Base-by-base conservation (phyloP, 2,329 filamentous ascomycete genomes). In the Westerdykella aurantiaca region DNA sequence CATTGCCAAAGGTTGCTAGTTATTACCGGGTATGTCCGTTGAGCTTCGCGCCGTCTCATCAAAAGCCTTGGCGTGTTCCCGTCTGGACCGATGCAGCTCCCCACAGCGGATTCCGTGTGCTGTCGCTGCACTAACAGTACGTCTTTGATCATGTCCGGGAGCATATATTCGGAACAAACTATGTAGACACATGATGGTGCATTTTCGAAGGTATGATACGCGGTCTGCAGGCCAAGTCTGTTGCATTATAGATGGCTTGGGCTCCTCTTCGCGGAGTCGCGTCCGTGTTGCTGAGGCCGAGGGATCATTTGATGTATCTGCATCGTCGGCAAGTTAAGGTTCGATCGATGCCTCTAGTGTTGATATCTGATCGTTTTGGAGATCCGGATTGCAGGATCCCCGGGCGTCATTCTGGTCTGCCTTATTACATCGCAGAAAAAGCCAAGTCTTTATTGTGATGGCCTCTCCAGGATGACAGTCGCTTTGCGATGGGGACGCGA, bases 1-100 rank as follows among this genome's bases (percentile, higher is more conserved):
- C 37, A 21, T 21, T 21, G 18, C 18, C 18, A 21, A 21, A 21
- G 12, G 13, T 21, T 21, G 18, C 18, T 21, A 21, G 18, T 21
- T 21, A 21, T 21, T 21, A 21, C 6, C 18, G 51, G 46, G 40
- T 42, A 37, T 9, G 33, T 60, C 34, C 56, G 52, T 50, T n/a
- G 22, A 22, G 18, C 18, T 21, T 21, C 18, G 18, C 18, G 3
- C 18, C 18, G 6, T 6, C 3, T 21, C n/a, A n/a, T n/a, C n/a
- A n/a, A n/a, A n/a, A n/a, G n/a, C n/a, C n/a, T n/a, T n/a, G n/a
- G n/a, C n/a, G n/a, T n/a, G n/a, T n/a, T n/a, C n/a, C n/a, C n/a
- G n/a, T n/a, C n/a, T n/a, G n/a, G n/a, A n/a, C n/a, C n/a, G n/a
- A n/a, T n/a, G n/a, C n/a, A n/a, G n/a, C n/a, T 21, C 6, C 18